These are phyloP conservation scores for Fomitopsis pinicola DNA, from an alignment of 1,284 basidiomycete genomes.

Conservation along the genomic window DNA sequence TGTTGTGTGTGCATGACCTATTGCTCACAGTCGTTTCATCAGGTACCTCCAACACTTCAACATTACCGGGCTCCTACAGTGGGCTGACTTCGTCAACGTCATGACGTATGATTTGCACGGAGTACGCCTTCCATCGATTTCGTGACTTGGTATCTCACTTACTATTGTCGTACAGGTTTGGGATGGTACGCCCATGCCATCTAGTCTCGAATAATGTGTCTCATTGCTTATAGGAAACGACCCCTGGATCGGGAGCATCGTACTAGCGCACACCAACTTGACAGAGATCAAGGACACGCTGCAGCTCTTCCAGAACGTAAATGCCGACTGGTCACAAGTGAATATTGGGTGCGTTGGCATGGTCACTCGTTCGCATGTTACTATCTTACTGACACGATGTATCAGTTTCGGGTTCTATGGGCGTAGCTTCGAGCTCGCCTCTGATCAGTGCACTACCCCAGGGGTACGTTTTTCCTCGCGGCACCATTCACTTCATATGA, in stretches of 20 bases:
- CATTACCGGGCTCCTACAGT: slow-evolving; percentile 19
- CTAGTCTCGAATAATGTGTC: background rate
- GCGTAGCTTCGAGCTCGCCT: slow-evolving; percentile 7
- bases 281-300: slow-evolving; percentile 17
- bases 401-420: slow-evolving; percentile 16
- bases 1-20: background rate
- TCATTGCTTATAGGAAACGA: background rate
- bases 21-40: background rate
- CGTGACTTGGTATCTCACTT: background rate
- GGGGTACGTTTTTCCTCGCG: background rate
- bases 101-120: slow-evolving; percentile 24
- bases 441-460: background rate
- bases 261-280: slow-evolving; percentile 11
- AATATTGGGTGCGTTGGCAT: background rate
- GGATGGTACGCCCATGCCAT: background rate
- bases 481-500: background rate
- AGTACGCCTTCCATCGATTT: background rate
- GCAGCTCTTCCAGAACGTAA: slow-evolving; percentile 13
- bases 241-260: slow-evolving; percentile 8
- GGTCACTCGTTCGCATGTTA: slow-evolving; percentile 5
- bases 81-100: slow-evolving; percentile 24
- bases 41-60: slow-evolving; percentile 26
- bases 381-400: background rate
- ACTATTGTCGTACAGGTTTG: background rate
- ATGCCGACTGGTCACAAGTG: slow-evolving; percentile 3